These are phyloP conservation scores for Punica granatum DNA, from an alignment of 345 rosid genomes.

Conservation along the genomic window DNA sequence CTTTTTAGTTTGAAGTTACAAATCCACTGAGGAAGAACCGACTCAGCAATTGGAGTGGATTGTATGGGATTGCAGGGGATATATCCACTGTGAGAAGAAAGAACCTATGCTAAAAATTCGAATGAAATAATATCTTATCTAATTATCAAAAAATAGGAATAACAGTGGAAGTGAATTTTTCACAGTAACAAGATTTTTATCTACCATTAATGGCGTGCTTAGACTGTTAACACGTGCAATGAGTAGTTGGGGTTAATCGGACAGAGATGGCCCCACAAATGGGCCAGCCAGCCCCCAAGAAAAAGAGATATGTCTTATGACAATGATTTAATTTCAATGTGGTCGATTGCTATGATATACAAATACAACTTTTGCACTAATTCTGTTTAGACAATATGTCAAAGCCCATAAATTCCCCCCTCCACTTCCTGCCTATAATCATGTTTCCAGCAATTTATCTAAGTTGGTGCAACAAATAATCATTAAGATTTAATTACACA, in stretches of 20 bases:
- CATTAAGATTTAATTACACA: background rate
- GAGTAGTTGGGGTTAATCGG: background rate
- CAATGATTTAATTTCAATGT: background rate
- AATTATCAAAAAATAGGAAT: too few relatives aligned
- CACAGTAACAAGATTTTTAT: too few relatives aligned
- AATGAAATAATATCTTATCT: too few relatives aligned
- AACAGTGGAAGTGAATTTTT: too few relatives aligned
- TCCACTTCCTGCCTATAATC: background rate
- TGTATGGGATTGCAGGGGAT: too few relatives aligned
- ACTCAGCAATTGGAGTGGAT: too few relatives aligned
- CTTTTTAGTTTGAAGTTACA: too few relatives aligned
- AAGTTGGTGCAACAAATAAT: background rate
- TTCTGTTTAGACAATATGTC: background rate
- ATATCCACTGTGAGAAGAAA: too few relatives aligned
- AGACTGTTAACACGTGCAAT: conserved; percentile 1
- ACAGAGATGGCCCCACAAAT: background rate
- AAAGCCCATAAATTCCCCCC: background rate
- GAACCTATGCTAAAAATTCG: too few relatives aligned
- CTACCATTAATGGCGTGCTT: background rate
- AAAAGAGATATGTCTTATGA: background rate
- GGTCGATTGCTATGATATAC: background rate
- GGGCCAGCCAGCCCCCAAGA: background rate
- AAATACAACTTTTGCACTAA: background rate
- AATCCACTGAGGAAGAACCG: too few relatives aligned
- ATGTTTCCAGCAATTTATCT: background rate